Evolutionary conservation across 345 rosid species (phyloP).

Genomic region (Lagerstroemia speciosa): DNA sequence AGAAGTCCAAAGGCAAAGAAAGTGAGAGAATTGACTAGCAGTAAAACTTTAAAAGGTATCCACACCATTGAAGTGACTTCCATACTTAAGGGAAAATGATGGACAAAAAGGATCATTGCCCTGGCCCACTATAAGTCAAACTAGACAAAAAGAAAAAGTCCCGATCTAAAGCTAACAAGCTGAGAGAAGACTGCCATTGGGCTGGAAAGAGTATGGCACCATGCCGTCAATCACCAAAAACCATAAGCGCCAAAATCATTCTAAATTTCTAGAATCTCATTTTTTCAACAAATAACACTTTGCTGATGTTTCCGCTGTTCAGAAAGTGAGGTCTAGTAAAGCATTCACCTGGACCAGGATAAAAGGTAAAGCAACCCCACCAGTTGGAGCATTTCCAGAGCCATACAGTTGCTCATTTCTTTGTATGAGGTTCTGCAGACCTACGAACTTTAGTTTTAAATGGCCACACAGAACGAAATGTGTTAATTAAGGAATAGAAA

Average conservation of each 20-base stretch:
- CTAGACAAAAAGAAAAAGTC: too few species aligned
- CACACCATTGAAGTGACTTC: too few species aligned
- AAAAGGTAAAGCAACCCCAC: conserved; percentile 92
- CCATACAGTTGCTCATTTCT: conserved; percentile 75
- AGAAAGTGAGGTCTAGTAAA: conserved; percentile 2
- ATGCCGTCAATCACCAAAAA: background rate
- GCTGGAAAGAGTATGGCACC: too few species aligned
- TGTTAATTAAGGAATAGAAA: background rate
- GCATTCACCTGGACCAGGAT: conserved; percentile 88
- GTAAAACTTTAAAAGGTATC: too few species aligned
- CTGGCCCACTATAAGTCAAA: too few species aligned
- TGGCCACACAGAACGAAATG: conserved; percentile 9
- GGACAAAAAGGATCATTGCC: too few species aligned
- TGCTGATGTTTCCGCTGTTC: background rate
- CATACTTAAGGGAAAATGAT: too few species aligned
- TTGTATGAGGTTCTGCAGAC: conserved; percentile 73
- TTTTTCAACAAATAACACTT: too few species aligned
- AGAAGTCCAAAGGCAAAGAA: too few species aligned
- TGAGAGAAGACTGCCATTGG: too few species aligned
- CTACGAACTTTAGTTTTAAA: conserved; percentile 47
- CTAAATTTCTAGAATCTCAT: background rate
- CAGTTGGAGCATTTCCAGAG: conserved; percentile 75
- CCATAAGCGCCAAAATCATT: background rate
- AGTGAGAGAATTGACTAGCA: too few species aligned
- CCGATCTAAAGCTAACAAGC: too few species aligned